These are phyloP conservation scores for Stylosanthes scabra DNA, from an alignment of 331 rosid genomes.

Conservation along the genomic window DNA sequence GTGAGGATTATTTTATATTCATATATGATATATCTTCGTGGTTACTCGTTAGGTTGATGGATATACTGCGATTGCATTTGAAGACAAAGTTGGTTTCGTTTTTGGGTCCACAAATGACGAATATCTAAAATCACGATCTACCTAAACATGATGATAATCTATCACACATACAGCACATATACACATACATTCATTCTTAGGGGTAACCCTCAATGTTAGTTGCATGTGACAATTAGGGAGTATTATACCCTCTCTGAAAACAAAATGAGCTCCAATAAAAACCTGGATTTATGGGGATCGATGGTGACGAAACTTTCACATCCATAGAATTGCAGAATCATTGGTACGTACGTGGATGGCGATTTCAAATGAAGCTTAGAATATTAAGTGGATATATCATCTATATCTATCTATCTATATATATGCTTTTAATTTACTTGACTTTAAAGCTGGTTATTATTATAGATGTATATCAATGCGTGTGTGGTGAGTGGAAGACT, in stretches of 20 bases:
- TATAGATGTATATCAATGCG: conserved; percentile 33
- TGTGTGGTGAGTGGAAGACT: conserved; percentile 32
- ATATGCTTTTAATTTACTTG: conserved; percentile 42
- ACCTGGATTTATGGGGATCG: no score
- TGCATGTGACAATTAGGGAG: no score
- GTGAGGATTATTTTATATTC: no score
- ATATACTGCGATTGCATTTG: no score
- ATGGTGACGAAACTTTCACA: not conserved
- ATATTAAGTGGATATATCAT: not conserved
- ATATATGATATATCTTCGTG: no score
- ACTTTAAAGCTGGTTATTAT: conserved; percentile 56
- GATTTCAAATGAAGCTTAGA: conserved; percentile 4
- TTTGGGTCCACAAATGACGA: not conserved
- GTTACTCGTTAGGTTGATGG: no score
- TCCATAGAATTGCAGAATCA: no score
- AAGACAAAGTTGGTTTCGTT: conserved; percentile 1
- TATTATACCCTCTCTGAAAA: no score
- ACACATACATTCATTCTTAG: no score
- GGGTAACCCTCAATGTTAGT: not conserved
- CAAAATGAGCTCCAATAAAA: no score
- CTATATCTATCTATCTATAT: no score
- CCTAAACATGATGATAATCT: not conserved
- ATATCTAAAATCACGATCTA: conserved; percentile 9
- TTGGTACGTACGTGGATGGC: conserved; percentile 8
- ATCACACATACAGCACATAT: not conserved